Evolutionary conservation across 2,329 filamentous ascomycete genomes (phyloP).

Genomic region (Venturiaceae sp.): DNA sequence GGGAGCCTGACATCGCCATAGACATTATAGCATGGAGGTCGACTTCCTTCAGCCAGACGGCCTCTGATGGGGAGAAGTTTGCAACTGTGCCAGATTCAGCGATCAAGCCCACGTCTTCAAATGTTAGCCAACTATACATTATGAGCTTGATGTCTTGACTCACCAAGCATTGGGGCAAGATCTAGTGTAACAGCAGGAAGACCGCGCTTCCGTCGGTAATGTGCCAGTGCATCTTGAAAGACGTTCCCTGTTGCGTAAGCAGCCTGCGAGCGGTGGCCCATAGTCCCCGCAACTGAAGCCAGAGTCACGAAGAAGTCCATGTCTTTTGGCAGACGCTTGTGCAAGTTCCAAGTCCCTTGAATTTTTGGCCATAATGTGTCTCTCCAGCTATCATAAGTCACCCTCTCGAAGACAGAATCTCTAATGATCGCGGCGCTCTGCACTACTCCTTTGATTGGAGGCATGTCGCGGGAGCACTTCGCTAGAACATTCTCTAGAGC

Average conservation of each 20-base stretch:
- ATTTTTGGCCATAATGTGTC: neutral
- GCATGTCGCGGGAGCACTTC: neutral
- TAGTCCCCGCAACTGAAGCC: slow-evolving; percentile 13
- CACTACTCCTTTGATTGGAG: neutral
- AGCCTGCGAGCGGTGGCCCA: slow-evolving; percentile 14
- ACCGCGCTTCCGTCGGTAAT: slow-evolving; percentile 27
- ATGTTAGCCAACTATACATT: neutral
- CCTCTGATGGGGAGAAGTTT: neutral
- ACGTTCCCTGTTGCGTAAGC: slow-evolving; percentile 16
- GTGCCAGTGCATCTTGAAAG: slow-evolving; percentile 31
- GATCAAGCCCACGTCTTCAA: neutral
- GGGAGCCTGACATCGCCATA: too few relatives aligned
- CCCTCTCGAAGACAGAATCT: neutral
- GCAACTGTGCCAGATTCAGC: neutral
- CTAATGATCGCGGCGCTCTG: neutral
- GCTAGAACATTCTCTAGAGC: neutral
- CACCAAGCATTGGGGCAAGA: slow-evolving; percentile 30
- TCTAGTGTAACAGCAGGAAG: slow-evolving; percentile 28
- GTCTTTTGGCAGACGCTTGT: slow-evolving; percentile 10
- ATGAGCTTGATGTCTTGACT: slow-evolving; percentile 12
- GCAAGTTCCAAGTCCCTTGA: slow-evolving; percentile 11
- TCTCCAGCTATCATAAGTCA: neutral
- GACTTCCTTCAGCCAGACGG: too few relatives aligned
- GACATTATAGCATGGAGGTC: too few relatives aligned
- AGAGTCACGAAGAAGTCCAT: slow-evolving; percentile 19